Evolutionary conservation across 139 green algal genomes (phyloP), one percentile per base, ranked within the genome.

Genomic region (Picochlorum sp.): DNA sequence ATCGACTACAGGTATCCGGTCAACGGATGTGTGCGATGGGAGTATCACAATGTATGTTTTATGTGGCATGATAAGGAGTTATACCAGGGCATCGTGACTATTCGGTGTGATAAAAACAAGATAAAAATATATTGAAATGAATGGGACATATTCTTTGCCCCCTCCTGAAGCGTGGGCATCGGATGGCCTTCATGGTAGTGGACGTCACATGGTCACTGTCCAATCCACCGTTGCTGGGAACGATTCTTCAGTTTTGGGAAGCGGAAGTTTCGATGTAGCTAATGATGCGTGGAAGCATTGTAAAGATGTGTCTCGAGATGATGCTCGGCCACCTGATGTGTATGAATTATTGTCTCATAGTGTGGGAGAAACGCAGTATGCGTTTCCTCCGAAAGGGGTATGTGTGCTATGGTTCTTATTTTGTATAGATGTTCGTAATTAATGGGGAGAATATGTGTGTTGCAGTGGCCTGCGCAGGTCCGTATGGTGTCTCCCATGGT

Each of bases 381-480:
- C 83, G 23, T 75, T 83, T 28, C 74, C 81, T 44, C 64, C 78
- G 1, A 59, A 66, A 38, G 83, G 76, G 74, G 86, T 92, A 60
- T 72, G 85, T 61, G 24, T 62, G 10, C 20, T 30, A 38, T 38
- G 9, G n/a, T 20, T 41, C 30, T 38, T 21, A 24, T 10, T 26
- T 54, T 9, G 15, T 7, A 13, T 54, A 18, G n/a, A 26, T 18
- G 47, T 24, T 6, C 6, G 11, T 41, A 41, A 63, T 49, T 49
- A 23, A 41, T 41, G 34, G 34, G 34, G 34, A 41, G 34, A 41
- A 41, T 45, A 10, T 24, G 34, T 41, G 0, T 41, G 7, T 41
- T 81, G 75, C 82, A 94, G 86, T 94, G 86, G 86, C 86, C 87
- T 2, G 67, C 80, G 3, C 63, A 89, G 37, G 70, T 92, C 21